A percentile compares a stretch with the other conserved stretches of the same genome.
These are phyloP conservation scores for Juglanconis sp. DNA, from an alignment of 2,329 filamentous ascomycete genomes.

Conservation along the genomic window DNA sequence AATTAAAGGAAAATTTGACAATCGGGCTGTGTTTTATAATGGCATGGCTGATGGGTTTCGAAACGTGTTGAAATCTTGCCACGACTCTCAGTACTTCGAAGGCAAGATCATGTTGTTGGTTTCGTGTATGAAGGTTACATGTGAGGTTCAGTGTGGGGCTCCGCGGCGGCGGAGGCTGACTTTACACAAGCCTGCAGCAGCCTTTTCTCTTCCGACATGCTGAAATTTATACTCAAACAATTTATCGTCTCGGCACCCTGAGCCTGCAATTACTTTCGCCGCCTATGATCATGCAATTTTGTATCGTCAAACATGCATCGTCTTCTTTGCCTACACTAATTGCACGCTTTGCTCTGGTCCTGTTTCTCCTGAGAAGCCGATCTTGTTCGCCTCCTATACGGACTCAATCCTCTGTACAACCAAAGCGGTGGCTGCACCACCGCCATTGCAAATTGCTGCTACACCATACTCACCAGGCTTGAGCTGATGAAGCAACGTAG, in stretches of 20 bases:
- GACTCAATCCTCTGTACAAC: slow-evolving; percentile 80
- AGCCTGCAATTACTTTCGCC: too few relatives aligned
- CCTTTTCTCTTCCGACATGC: neutral
- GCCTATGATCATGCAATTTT: too few relatives aligned
- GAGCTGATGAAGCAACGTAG: slow-evolving; percentile 86
- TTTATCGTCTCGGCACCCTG: too few relatives aligned
- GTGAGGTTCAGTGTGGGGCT: neutral
- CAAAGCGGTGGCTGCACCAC: slow-evolving; percentile 85
- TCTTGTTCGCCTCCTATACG: slow-evolving; percentile 31
- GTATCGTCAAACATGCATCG: too few relatives aligned
- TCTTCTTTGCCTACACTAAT: too few relatives aligned
- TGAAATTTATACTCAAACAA: neutral
- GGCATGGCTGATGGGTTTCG: neutral
- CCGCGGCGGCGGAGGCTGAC: neutral
- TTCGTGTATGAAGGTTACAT: neutral
- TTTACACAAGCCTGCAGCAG: neutral
- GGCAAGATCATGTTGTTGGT: neutral
- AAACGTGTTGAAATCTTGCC: neutral
- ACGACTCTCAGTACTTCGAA: neutral
- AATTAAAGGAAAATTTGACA: neutral
- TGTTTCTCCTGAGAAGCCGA: slow-evolving; percentile 16
- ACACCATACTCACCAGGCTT: slow-evolving; percentile 91
- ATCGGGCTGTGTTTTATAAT: neutral
- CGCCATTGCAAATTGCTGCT: slow-evolving; percentile 95
- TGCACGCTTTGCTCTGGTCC: neutral